Base-by-base conservation (phyloP, 2,329 filamentous ascomycete genomes). In the Talaromyces sp. region DNA sequence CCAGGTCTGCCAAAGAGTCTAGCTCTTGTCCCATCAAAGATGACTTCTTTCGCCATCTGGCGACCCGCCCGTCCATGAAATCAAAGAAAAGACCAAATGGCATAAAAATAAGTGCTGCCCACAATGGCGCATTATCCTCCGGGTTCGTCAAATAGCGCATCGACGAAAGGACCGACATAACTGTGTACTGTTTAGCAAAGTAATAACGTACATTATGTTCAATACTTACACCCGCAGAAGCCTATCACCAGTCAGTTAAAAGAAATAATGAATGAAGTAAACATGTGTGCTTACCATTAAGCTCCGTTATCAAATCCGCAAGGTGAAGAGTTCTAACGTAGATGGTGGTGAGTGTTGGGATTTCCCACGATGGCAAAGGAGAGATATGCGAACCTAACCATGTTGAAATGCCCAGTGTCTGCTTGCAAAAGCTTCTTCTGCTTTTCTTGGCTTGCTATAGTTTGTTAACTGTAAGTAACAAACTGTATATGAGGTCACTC, bases 1-100 rank as follows among this genome's bases (percentile, higher is more conserved):
- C 92, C 82, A 99, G 76, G 75, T 99, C 95, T 60, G 95, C 95
- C 55, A 99, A 83, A 6, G 94, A 98, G 76, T 99, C 95, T 61
- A 99, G 82, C 78, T 99, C 95, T 77, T 97, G 94, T 12, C 95
- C 95, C 94, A 99, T 98, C 74, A 99, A 82, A 70, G 91, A 96
- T 71, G 91, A 95, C 88, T 97, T 99, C 79, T 92, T 89, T 75
- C 95, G 87, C 95, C 95, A 98, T 67, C 95, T 85, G 65, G 95
- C 95, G 61, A 99, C 93, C 74, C 93, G 95, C 73, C 95, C 95
- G 76, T 99, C 95, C 84, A 98, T 92, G 73, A 96, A 96, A 77
- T 99, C 95, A 76, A 98, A 98, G 81, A 98, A 97, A 12, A 98
- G 82, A 5, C 92, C 93, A 63, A 97, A 91, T 0, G 94, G 94